Percentiles rank a stretch among this genome's conserved stretches.
Evolutionary conservation across 306 rosid species (phyloP).

Genomic region (Calophaca sinica): DNA sequence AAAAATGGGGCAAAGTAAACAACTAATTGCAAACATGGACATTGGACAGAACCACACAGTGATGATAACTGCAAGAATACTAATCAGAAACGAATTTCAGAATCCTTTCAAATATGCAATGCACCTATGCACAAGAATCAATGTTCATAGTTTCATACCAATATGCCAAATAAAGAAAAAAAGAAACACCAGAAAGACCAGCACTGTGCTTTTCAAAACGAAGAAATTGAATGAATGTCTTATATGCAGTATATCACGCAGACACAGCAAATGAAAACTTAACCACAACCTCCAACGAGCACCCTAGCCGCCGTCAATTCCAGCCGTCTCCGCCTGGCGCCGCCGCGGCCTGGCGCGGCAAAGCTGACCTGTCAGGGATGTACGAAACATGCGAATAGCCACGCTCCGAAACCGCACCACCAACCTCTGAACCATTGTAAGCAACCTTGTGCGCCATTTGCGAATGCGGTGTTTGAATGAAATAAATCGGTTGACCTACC

Average conservation of each 20-base stretch:
- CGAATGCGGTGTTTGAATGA: constrained; percentile 38
- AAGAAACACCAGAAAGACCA: constrained; percentile 5
- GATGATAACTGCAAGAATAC: not conserved
- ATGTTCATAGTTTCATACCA: constrained; percentile 41
- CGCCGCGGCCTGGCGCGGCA: constrained; percentile 51
- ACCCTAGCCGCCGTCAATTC: constrained; percentile 49
- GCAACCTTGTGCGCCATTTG: constrained; percentile 44
- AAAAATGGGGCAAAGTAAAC: not conserved
- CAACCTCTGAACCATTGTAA: constrained; percentile 48
- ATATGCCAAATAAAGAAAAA: constrained; percentile 19
- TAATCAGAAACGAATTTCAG: too few relatives aligned
- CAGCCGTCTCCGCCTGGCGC: constrained; percentile 51
- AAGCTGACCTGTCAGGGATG: constrained; percentile 62
- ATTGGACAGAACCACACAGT: not conserved
- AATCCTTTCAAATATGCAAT: constrained; percentile 40
- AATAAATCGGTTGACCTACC: constrained; percentile 53
- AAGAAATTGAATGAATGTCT: constrained; percentile 18
- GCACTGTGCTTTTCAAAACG: not conserved
- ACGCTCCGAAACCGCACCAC: constrained; percentile 45
- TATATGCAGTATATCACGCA: constrained; percentile 34
- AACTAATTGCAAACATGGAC: constrained; percentile 1
- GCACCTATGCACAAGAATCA: constrained; percentile 59
- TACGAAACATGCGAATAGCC: constrained; percentile 63
- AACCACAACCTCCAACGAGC: constrained; percentile 39
- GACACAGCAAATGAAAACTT: constrained; percentile 51